Percentiles rank a stretch among this genome's conserved stretches.
Conservation (phyloP, 306 rosid genomes). For the Lathyrus sativus region DNA sequence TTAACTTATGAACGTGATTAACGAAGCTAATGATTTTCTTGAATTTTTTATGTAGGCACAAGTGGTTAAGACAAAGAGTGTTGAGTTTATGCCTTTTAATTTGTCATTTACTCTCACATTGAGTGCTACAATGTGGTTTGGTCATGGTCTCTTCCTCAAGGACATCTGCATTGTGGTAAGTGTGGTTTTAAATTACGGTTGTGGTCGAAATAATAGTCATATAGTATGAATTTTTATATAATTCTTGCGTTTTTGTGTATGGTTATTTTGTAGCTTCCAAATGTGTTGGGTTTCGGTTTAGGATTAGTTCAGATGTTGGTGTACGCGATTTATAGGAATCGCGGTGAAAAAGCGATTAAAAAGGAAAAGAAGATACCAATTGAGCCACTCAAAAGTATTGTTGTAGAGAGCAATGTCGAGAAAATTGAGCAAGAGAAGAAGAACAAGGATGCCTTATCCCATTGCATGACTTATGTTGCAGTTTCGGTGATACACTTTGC, state of each 20-base stretch:
- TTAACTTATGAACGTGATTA: background rate
- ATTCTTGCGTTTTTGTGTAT: background rate
- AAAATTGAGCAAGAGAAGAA: conserved; percentile 12
- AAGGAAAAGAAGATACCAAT: conserved; percentile 26
- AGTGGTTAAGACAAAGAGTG: conserved; percentile 75
- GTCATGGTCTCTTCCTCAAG: conserved; percentile 67
- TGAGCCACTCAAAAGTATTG: conserved; percentile 38
- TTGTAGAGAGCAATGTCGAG: conserved; percentile 6
- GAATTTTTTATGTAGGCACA: conserved; percentile 45
- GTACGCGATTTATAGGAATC: conserved; percentile 60
- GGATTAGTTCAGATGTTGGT: conserved; percentile 78
- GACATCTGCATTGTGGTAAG: conserved; percentile 83
- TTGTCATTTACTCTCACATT: conserved; percentile 77
- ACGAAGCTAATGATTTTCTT: background rate
- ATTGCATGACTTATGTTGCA: too few relatives aligned
- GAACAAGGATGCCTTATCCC: background rate
- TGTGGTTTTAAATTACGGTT: background rate
- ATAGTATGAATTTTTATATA: too few relatives aligned
- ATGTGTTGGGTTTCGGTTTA: conserved; percentile 66
- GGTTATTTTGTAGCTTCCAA: conserved; percentile 58
- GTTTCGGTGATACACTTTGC: too few relatives aligned
- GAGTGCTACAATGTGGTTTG: conserved; percentile 86
- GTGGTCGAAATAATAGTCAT: too few relatives aligned
- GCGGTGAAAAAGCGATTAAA: conserved; percentile 27
- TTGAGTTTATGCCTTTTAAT: conserved; percentile 79